Conservation (phyloP, 2,329 filamentous ascomycete species). For the Torrubiellomyces zombiae region DNA sequence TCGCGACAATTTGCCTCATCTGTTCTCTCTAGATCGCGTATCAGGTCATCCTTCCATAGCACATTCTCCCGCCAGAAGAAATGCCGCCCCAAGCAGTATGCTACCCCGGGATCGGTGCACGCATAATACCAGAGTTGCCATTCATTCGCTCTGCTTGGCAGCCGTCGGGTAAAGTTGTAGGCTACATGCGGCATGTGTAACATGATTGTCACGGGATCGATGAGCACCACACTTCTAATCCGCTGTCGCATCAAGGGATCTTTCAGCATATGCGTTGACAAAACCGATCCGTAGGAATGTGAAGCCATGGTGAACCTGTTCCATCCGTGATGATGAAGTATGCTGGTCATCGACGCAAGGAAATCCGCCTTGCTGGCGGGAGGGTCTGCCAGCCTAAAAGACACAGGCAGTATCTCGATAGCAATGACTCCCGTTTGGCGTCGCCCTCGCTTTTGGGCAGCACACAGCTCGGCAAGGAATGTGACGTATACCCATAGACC, state of each 20-base stretch:
- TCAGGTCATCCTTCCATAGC: conserved; percentile 50
- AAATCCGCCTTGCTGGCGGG: conserved; percentile 36
- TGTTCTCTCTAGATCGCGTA: conserved; percentile 9
- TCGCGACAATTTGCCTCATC: no score
- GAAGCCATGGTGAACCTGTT: conserved; percentile 41
- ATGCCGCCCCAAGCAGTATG: conserved; percentile 44
- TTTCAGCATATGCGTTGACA: conserved; percentile 44
- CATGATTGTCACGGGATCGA: conserved; percentile 49
- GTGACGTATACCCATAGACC: conserved; percentile 45
- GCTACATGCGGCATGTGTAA: conserved; percentile 54
- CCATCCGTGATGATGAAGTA: conserved; percentile 45
- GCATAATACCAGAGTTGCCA: conserved; percentile 57
- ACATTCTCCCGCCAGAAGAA: conserved; percentile 61
- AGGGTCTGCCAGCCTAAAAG: conserved; percentile 40
- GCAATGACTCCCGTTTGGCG: conserved; percentile 48
- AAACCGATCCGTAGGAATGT: conserved; percentile 48
- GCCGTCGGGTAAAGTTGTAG: conserved; percentile 49
- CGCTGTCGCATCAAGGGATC: conserved; percentile 29
- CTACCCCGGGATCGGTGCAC: conserved; percentile 48
- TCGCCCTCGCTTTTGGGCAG: conserved; percentile 9
- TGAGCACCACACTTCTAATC: conserved; percentile 28
- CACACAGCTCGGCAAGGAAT: conserved; percentile 37
- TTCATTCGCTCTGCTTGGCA: conserved; percentile 43
- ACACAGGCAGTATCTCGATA: conserved; percentile 49
- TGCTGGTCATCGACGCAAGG: conserved; percentile 34